phyloP scores from a whole-genome alignment of 371 early-diverging fungal genomes.

The Mucor plumbeus region DNA sequence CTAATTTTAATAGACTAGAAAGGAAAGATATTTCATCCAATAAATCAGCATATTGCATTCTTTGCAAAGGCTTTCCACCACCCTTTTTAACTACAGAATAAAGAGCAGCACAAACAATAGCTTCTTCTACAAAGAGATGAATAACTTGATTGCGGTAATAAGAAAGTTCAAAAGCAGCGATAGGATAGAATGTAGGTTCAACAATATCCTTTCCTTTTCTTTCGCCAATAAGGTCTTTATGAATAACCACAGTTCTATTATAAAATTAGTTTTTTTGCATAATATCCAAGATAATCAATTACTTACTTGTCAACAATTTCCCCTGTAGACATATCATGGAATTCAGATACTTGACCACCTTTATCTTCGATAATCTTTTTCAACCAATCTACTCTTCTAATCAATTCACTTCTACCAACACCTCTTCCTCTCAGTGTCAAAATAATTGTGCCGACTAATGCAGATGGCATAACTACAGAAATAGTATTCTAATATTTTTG shows the following conservation, averaged over 20 bases:
- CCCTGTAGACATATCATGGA: conserved; percentile 71
- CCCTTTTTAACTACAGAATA: conserved; percentile 84
- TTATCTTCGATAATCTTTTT: conserved; percentile 68
- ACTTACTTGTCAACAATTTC: conserved; percentile 68
- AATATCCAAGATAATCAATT: neutral
- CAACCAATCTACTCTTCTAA: conserved; percentile 85
- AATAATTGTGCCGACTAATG: conserved; percentile 81
- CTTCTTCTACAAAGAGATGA: conserved; percentile 84
- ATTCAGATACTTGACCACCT: conserved; percentile 86
- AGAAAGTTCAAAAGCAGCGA: conserved; percentile 85
- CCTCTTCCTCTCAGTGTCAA: conserved; percentile 86
- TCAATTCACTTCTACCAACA: conserved; percentile 82
- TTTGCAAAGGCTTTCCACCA: conserved; percentile 65
- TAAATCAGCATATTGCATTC: conserved; percentile 57
- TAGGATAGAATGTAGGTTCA: conserved; percentile 87
- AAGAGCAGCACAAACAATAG: conserved; percentile 78
- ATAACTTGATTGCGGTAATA: conserved; percentile 90
- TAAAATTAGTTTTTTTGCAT: neutral
- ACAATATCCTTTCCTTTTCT: conserved; percentile 72
- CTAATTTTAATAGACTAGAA: conserved; percentile 79
- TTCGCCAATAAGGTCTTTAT: conserved; percentile 79
- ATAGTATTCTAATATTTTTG: conserved; percentile 52
- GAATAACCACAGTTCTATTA: conserved; percentile 56
- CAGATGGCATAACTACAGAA: conserved; percentile 87
- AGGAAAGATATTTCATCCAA: conserved; percentile 77